These are phyloP conservation scores for Kodamaea ohmeri DNA, from an alignment of 1,139 yeast genomes.

Conservation along the genomic window DNA sequence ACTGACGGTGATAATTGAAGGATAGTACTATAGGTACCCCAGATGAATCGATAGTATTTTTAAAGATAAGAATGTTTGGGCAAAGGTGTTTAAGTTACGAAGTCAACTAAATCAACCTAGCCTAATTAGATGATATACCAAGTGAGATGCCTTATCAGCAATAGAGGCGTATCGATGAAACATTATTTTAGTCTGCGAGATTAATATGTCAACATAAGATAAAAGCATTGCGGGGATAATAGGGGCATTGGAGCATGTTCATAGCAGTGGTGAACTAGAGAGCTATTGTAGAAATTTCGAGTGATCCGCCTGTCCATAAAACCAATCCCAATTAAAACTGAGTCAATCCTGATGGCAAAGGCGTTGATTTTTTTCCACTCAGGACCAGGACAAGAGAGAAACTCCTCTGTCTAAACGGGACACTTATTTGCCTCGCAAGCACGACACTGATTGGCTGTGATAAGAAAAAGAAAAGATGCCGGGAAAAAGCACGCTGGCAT, in stretches of 20 bases:
- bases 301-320: conserved; percentile 5
- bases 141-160: conserved; percentile 1
- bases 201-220: no score
- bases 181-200: background rate
- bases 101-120: background rate
- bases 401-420: conserved; percentile 1
- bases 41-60: no score
- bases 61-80: no score
- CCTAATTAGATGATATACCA: background rate
- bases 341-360: conserved; percentile 3
- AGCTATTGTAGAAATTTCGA: background rate
- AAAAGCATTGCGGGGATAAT: no score
- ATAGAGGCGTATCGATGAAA: background rate
- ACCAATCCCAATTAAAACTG: conserved; percentile 3
- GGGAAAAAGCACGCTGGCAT: background rate
- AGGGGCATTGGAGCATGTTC: no score
- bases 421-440: background rate
- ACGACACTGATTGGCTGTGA: conserved; percentile 10
- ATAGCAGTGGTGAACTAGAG: background rate
- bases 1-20: no score
- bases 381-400: no score
- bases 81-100: no score
- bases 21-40: no score
- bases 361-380: no score
- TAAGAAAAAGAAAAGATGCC: conserved; percentile 11